These are phyloP conservation scores for Rhytidiadelphus loreus DNA, from an alignment of 225 moss, liverwort and hornwort species.

Conservation along the genomic window DNA sequence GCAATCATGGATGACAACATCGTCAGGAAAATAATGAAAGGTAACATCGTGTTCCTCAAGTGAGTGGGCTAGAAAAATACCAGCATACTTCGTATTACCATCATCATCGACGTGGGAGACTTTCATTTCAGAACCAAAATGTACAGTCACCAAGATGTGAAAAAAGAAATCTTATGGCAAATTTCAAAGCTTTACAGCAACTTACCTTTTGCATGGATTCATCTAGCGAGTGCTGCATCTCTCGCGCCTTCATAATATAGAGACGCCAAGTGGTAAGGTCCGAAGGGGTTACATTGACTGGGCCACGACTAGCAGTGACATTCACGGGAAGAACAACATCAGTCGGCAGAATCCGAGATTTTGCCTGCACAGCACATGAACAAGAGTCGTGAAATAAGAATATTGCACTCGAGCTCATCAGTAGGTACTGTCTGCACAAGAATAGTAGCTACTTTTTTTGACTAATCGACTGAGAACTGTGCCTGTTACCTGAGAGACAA, in stretches of 20 bases:
- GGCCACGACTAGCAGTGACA: neutral
- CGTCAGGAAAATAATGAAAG: neutral
- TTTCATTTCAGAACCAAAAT: neutral
- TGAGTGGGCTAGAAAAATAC: neutral
- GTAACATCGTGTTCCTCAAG: neutral
- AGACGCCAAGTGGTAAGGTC: conserved; percentile 62
- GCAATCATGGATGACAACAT: neutral
- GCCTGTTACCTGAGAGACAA: conserved; percentile 55
- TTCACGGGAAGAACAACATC: conserved; percentile 67
- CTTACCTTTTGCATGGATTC: conserved; percentile 52
- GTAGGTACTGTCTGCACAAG: neutral
- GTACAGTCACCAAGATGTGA: neutral
- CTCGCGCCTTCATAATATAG: conserved; percentile 54
- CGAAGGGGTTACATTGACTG: conserved; percentile 7
- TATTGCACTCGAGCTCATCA: neutral
- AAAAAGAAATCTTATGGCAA: neutral
- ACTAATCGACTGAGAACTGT: neutral
- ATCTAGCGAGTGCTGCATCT: conserved; percentile 54
- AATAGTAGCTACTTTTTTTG: neutral
- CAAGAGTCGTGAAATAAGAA: neutral
- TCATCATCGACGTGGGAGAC: neutral
- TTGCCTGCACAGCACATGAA: conserved; percentile 29
- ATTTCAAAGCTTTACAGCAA: neutral
- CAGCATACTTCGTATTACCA: neutral
- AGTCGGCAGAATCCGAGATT: conserved; percentile 71